Conservation (phyloP, 768 basidiomycete genomes). For the Goffeauzyma gilvescens region DNA sequence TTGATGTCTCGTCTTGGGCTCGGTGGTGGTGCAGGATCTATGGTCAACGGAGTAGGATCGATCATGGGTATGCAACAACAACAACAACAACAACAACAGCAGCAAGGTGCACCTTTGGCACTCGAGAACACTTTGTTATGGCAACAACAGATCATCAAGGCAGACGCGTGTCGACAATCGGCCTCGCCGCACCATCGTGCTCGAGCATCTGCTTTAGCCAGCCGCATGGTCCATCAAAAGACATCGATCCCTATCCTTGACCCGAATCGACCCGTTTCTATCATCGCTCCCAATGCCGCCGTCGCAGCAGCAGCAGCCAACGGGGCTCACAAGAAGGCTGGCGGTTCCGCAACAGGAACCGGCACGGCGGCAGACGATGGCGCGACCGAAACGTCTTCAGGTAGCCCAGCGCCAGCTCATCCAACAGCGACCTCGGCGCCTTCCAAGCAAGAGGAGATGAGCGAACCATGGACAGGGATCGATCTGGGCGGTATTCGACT, state of each 20-base stretch:
- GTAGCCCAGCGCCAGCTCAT: constrained; percentile 33
- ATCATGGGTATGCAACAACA: no score
- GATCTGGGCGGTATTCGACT: constrained; percentile 93
- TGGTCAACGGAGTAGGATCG: background rate
- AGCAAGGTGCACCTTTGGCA: no score
- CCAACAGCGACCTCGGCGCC: constrained; percentile 63
- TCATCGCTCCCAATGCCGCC: constrained; percentile 13
- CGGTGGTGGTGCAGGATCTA: background rate
- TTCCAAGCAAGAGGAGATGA: constrained; percentile 41
- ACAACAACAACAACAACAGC: no score
- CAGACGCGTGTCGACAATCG: constrained; percentile 68
- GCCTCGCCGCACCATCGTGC: constrained; percentile 86
- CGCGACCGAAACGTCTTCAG: constrained; percentile 22
- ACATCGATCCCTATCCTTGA: constrained; percentile 83
- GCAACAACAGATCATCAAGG: constrained; percentile 84
- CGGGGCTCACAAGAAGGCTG: constrained; percentile 35
- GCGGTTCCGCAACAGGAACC: constrained; percentile 33
- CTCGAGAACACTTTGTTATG: no score
- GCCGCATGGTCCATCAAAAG: constrained; percentile 47
- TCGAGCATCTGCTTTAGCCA: constrained; percentile 81
- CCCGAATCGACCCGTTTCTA: constrained; percentile 41
- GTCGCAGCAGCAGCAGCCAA: background rate
- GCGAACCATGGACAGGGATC: constrained; percentile 53
- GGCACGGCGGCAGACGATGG: constrained; percentile 29
- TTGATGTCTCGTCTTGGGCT: no score